These are phyloP conservation scores for Gaeumannomyces tritici DNA, from an alignment of 2,329 filamentous ascomycete species.

Conservation along the genomic window DNA sequence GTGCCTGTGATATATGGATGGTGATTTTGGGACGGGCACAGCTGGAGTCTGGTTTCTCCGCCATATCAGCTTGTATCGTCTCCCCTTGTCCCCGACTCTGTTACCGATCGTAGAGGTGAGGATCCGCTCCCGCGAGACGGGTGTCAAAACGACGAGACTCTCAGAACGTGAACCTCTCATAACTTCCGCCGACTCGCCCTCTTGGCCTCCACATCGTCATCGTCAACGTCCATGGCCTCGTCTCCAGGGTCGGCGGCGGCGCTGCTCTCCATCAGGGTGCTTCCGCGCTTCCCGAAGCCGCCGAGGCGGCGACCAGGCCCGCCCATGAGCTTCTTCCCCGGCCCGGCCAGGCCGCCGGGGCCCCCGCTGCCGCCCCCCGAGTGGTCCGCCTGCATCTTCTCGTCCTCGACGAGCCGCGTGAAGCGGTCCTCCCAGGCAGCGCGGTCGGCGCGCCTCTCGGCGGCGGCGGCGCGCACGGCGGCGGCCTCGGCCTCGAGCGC, in stretches of 20 bases:
- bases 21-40: not conserved
- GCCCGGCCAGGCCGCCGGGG: slow-evolving; percentile 10
- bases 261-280: slow-evolving; percentile 13
- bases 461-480: slow-evolving; percentile 50
- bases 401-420: slow-evolving; percentile 37
- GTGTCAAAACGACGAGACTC: not conserved
- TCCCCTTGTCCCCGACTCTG: not conserved
- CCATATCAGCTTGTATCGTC: not conserved
- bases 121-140: not conserved
- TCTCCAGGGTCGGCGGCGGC: slow-evolving; percentile 6
- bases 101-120: not conserved
- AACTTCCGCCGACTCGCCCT: slow-evolving; percentile 45
- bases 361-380: slow-evolving; percentile 10
- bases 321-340: slow-evolving; percentile 16
- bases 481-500: slow-evolving; percentile 70
- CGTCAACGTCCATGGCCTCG: slow-evolving; percentile 42
- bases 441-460: slow-evolving; percentile 39
- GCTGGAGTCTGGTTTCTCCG: not conserved
- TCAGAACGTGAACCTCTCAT: slow-evolving; percentile 16
- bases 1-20: not conserved
- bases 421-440: slow-evolving; percentile 36
- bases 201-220: slow-evolving; percentile 39
- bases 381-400: slow-evolving; percentile 19
- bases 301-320: slow-evolving; percentile 6
- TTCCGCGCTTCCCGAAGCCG: slow-evolving; percentile 22